Conservation (phyloP, 2,329 filamentous ascomycete genomes). For the Apiospora arundinis region DNA sequence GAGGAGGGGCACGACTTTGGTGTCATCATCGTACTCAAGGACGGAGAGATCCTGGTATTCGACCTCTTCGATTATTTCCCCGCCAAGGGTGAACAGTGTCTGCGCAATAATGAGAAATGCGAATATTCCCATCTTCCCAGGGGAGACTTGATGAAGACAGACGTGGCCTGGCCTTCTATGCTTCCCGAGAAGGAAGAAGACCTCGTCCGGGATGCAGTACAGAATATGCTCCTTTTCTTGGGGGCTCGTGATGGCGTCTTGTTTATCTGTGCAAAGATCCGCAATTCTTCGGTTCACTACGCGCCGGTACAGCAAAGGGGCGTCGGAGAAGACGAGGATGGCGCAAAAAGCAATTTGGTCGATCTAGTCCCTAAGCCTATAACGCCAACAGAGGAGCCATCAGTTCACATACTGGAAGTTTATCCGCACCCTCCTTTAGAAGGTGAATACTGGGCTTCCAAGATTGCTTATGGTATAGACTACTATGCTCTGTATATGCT, state of each 20-base stretch:
- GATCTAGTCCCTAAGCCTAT: neutral
- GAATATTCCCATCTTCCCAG: neutral
- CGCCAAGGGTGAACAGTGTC: slow-evolving; percentile 28
- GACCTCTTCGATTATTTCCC: slow-evolving; percentile 49
- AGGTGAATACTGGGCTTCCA: neutral
- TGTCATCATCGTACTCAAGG: slow-evolving; percentile 46
- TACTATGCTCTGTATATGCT: neutral
- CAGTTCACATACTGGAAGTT: neutral
- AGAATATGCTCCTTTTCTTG: slow-evolving; percentile 25
- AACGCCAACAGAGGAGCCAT: neutral
- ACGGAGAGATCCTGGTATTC: slow-evolving; percentile 48
- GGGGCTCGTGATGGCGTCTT: slow-evolving; percentile 39
- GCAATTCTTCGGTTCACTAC: slow-evolving; percentile 35
- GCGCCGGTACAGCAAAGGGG: neutral
- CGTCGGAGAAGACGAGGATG: too few relatives aligned
- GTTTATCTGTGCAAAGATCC: slow-evolving; percentile 36
- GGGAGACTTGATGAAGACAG: neutral
- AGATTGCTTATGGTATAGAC: neutral
- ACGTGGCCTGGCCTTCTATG: neutral
- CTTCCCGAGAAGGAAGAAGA: slow-evolving; percentile 26
- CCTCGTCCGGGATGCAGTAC: neutral
- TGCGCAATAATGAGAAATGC: neutral
- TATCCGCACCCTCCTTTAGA: neutral
- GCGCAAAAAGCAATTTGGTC: neutral
- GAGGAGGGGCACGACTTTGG: slow-evolving; percentile 50